phyloP scores from a whole-genome alignment of 129 eudicot genomes.

The Flaveria sonorensis region DNA sequence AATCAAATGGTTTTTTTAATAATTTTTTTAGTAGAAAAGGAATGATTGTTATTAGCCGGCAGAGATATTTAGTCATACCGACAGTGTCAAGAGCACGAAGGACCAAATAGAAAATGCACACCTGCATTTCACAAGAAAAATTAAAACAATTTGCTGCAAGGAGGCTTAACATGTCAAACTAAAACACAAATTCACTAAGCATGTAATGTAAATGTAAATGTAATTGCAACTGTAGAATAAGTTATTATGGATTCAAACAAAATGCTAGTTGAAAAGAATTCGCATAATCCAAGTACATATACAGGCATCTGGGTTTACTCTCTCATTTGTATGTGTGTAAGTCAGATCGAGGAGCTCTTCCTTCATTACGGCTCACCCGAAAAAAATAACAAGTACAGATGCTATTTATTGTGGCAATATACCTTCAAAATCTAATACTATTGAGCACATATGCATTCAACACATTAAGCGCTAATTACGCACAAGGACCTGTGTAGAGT shows the following conservation, averaged over 20 bases:
- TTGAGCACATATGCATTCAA: too few relatives aligned
- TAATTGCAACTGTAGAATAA: not conserved
- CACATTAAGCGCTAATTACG: too few relatives aligned
- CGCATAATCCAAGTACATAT: not conserved
- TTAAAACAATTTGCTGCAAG: not conserved
- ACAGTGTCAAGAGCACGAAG: conserved; percentile 99
- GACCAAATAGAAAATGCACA: conserved; percentile 93
- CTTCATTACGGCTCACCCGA: too few relatives aligned
- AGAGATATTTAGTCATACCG: conserved; percentile 51
- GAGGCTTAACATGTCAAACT: too few relatives aligned
- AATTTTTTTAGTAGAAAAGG: not conserved
- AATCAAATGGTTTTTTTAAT: not conserved
- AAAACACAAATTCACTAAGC: too few relatives aligned
- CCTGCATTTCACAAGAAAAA: conserved; percentile 43
- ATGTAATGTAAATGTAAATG: conserved; percentile 16
- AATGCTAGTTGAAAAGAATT: not conserved
- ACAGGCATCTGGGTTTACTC: not conserved
- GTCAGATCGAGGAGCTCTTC: too few relatives aligned
- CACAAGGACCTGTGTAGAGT: too few relatives aligned
- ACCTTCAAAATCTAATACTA: too few relatives aligned
- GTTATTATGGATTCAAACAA: not conserved
- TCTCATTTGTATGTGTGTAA: not conserved
- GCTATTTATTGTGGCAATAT: too few relatives aligned
- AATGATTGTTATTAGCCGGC: not conserved
- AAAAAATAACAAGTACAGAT: too few relatives aligned